These are phyloP conservation scores for Cordyceps militaris DNA, from an alignment of 2,329 filamentous ascomycete genomes.

Conservation along the genomic window DNA sequence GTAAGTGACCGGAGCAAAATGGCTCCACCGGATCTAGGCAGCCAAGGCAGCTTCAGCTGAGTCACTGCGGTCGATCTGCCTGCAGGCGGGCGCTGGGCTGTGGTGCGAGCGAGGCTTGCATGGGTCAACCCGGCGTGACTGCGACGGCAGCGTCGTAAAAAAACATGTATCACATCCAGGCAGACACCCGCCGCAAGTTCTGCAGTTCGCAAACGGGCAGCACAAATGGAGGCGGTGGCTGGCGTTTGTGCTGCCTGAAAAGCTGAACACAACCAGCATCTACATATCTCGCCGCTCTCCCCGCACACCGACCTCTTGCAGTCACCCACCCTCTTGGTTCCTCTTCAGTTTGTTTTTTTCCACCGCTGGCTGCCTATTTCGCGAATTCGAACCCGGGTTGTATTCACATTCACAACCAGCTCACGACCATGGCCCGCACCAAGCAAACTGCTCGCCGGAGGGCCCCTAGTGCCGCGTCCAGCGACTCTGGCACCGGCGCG, in stretches of 20 bases:
- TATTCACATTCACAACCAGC: background rate
- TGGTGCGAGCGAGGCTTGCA: background rate
- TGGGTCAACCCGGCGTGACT: background rate
- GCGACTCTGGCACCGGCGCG: background rate
- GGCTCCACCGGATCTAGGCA: slow-evolving; percentile 2
- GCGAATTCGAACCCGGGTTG: background rate
- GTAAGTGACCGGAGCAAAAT: too few species aligned
- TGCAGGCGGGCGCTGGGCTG: background rate
- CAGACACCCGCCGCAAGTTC: background rate
- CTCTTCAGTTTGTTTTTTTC: background rate
- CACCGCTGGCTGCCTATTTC: too few species aligned
- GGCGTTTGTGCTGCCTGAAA: background rate
- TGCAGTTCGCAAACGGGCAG: background rate
- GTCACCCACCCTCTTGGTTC: background rate
- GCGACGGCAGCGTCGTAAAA: background rate
- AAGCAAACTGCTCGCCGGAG: background rate
- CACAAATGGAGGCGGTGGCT: background rate
- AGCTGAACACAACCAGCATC: too few species aligned
- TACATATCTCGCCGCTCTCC: background rate
- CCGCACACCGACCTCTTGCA: background rate
- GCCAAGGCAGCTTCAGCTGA: slow-evolving; percentile 1
- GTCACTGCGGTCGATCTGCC: background rate
- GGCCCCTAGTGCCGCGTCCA: background rate
- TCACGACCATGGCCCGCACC: background rate
- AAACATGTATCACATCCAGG: background rate